Evolutionary conservation across 208 protist species (phyloP).

Genomic region (Plasmodiophora brassicae): DNA sequence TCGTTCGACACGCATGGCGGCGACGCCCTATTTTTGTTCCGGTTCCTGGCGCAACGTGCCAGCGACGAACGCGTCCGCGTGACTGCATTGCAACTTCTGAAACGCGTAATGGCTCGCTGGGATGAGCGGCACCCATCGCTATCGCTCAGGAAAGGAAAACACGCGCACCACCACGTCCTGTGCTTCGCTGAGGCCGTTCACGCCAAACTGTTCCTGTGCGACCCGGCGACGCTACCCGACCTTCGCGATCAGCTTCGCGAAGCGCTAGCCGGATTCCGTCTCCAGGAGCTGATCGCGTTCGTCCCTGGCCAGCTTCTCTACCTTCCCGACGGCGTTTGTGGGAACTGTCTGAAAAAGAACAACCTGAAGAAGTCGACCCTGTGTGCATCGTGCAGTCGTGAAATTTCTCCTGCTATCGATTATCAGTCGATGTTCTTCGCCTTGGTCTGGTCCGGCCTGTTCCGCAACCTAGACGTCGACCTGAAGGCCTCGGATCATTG

Average conservation of each 20-base stretch:
- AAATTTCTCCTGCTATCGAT: background rate
- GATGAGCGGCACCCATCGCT: background rate
- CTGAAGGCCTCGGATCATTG: background rate
- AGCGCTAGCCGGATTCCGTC: background rate
- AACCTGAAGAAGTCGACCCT: too few species aligned
- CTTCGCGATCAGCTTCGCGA: background rate
- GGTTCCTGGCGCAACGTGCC: background rate
- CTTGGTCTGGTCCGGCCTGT: slow-evolving; percentile 9
- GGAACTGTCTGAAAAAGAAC: background rate
- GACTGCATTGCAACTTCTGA: background rate
- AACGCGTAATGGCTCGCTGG: background rate
- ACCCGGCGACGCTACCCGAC: background rate
- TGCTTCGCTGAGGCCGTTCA: slow-evolving; percentile 29
- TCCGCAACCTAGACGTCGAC: background rate
- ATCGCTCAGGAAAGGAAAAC: background rate
- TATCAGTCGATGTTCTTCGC: background rate
- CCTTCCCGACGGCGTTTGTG: background rate
- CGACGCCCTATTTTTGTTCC: slow-evolving; percentile 27
- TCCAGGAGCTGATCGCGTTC: background rate
- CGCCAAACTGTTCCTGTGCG: slow-evolving; percentile 24
- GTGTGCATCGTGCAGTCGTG: background rate
- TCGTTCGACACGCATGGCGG: background rate
- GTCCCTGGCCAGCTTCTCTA: background rate
- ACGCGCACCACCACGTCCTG: background rate
- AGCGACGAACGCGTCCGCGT: background rate